Conservation (phyloP, 257 asterid genomes). For the Solanum bulbocastanum region DNA sequence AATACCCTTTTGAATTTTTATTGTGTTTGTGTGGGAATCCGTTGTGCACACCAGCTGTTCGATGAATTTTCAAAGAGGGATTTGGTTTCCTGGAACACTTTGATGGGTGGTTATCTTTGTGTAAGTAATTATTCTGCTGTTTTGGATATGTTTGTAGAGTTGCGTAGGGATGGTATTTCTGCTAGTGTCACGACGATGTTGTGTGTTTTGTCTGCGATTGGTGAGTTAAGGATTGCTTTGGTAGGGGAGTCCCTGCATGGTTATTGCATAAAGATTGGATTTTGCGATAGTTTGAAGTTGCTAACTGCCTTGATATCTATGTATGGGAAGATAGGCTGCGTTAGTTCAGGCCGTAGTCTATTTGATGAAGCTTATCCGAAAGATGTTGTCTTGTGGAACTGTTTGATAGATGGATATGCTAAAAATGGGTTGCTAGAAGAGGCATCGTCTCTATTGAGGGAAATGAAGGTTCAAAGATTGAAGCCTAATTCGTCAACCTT, state of each 20-base stretch:
- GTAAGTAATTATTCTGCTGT: conserved; percentile 13
- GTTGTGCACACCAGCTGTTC: conserved; percentile 44
- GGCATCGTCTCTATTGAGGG: conserved; percentile 22
- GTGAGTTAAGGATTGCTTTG: conserved; percentile 7
- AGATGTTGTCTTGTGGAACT: conserved; percentile 62
- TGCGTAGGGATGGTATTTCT: conserved; percentile 5
- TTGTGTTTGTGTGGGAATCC: conserved; percentile 32
- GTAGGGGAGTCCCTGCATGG: conserved; percentile 30
- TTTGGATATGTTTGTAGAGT: conserved; percentile 26
- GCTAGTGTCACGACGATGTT: conserved; percentile 29
- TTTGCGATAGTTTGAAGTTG: conserved; percentile 25
- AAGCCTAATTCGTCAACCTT: conserved; percentile 47
- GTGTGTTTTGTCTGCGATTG: conserved; percentile 25
- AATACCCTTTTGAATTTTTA: conserved; percentile 47
- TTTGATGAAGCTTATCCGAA: conserved; percentile 37
- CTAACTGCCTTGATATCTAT: conserved; percentile 38
- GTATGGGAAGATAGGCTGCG: conserved; percentile 33
- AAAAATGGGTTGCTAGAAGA: conserved; percentile 31
- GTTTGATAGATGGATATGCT: conserved; percentile 55
- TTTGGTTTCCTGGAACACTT: conserved; percentile 42
- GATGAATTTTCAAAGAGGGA: conserved; percentile 42
- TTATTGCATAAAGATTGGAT: conserved; percentile 45
- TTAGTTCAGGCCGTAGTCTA: conserved; percentile 22
- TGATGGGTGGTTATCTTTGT: conserved; percentile 57
- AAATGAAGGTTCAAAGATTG: conserved; percentile 25